Base-by-base conservation (phyloP, 192 early-diverging fungal genomes). In the Phycomyces nitens region DNA sequence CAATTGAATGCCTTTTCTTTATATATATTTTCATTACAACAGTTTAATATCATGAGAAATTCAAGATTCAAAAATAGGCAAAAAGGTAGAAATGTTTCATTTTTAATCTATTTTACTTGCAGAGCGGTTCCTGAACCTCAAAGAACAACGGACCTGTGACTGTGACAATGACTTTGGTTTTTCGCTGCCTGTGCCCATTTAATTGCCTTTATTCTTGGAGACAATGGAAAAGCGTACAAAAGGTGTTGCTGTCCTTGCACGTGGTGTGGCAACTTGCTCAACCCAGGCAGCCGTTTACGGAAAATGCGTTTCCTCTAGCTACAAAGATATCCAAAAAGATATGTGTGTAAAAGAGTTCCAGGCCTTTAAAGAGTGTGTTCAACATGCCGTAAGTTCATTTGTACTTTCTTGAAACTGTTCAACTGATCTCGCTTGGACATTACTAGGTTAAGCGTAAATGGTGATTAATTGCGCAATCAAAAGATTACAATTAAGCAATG, bases 341-440 rank as follows among this genome's bases (percentile, higher is more conserved):
- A 75, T 81, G 22, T 86, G 84, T 61, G 65, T 71, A 40, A 73
- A 76, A 41, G 82, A 86, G 62, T 86, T 86, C 63, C 65, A 76
- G 52, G 58, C 76, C 5, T 86, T 86, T 63, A 86, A 84, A 62
- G 44, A 60, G 18, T 86, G 84, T 57, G 81, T 79, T 12, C 77
- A 86, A 55, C 58, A 80, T 62, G 65, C 74, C 23, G 74, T 86
- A 44, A 74, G 72, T 58, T 73, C 24, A 18, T 54, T 39, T 54
- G n/a, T 11, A n/a, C 20, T 65, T 51, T 42, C 10, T 39, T 26
- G n/a, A 26, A 2, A n/a, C 10, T 51, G 15, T 44, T 18, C 15
- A 5, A 49, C 18, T 49, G 4, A 11, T 62, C 41, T 42, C 14
- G 8, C 41, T 10, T 10, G 41, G 41, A 42, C 41, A 42, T 61